phyloP scores from a whole-genome alignment of 441 rosid species.

The Euphorbia schlechtendalii region DNA sequence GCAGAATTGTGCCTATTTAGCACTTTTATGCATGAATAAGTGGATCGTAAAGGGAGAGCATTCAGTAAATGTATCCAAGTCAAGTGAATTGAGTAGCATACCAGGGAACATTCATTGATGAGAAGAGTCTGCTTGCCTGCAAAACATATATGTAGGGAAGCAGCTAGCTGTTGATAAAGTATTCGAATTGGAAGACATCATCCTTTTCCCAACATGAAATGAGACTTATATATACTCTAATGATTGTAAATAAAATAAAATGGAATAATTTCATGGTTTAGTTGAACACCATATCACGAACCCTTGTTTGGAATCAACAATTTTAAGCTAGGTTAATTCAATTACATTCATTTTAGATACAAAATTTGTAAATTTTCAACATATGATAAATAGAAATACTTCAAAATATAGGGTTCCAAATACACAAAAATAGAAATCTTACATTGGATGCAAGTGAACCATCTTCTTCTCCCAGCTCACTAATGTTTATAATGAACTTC shows the following conservation, averaged over 20 bases:
- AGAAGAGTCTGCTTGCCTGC: slow-evolving; percentile 43
- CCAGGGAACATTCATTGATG: slow-evolving; percentile 52
- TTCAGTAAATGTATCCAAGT: slow-evolving; percentile 17
- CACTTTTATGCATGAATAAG: slow-evolving; percentile 14
- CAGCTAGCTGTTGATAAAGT: slow-evolving; percentile 16
- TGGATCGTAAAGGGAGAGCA: slow-evolving; percentile 12
- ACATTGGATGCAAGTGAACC: slow-evolving; percentile 64
- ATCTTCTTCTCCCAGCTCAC: slow-evolving; percentile 48
- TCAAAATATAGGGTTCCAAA: too few species aligned
- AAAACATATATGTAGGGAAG: slow-evolving; percentile 24
- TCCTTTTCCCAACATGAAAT: background rate
- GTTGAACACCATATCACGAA: too few species aligned
- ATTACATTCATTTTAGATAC: too few species aligned
- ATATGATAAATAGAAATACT: too few species aligned
- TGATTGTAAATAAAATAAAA: background rate
- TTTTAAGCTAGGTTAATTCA: too few species aligned
- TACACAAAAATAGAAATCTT: slow-evolving; percentile 14
- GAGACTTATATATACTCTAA: background rate
- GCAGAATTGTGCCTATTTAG: slow-evolving; percentile 47
- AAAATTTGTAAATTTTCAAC: too few species aligned
- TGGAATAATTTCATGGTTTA: too few species aligned
- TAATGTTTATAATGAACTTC: slow-evolving; percentile 53
- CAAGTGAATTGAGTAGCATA: slow-evolving; percentile 21
- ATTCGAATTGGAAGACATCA: background rate
- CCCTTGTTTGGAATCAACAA: too few species aligned